Base-by-base conservation (phyloP, 2,329 filamentous ascomycete species). In the Immersiporthe knoxdaviesiana region DNA sequence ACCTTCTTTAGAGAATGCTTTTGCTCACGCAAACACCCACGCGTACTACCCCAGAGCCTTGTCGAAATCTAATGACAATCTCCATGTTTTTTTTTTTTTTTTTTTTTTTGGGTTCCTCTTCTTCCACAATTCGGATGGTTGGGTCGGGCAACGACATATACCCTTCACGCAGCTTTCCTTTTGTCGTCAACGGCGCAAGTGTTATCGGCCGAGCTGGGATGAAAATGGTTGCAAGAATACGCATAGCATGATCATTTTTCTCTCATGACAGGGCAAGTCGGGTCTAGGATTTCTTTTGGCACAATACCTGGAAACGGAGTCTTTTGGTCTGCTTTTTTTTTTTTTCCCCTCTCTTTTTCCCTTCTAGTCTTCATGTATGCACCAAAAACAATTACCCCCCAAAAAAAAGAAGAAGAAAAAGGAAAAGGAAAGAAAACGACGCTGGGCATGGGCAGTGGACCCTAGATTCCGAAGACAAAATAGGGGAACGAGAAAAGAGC, bases 111-210 rank as follows among this genome's bases (percentile, higher is more conserved):
- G 66, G 10, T 74, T 67, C 7, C 68, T 63, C 39, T 39, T 60
- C 27, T 59, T n/a, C 7, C 63, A 60, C 50, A 44, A 47, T 30
- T 67, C 52, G 66, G 69, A 64, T 39, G 59, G 69, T 68, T 56
- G 65, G 50, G 63, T 62, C 62, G 63, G 71, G 66, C 63, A 47
- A 70, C 69, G 67, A 71, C 32, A 66, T 69, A 66, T 71, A 71
- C 69, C 69, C 67, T 63, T 50, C 63, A 63, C 37, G 56, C 39
- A 59, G 18, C 44, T 60, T 50, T 64, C 65, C 47, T 52, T 52
- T 16, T 47, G 44, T 60, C 30, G 37, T 60, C 14, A 54, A 56
- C 52, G 67, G 63, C 63, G 66, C 67, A 69, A 52, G 11, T n/a
- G n/a, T 52, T 37, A 8, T 30, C 14, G 66, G 50, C 61, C 52